Conservation (phyloP, 1,284 basidiomycete genomes). For the Pterula multifida region DNA sequence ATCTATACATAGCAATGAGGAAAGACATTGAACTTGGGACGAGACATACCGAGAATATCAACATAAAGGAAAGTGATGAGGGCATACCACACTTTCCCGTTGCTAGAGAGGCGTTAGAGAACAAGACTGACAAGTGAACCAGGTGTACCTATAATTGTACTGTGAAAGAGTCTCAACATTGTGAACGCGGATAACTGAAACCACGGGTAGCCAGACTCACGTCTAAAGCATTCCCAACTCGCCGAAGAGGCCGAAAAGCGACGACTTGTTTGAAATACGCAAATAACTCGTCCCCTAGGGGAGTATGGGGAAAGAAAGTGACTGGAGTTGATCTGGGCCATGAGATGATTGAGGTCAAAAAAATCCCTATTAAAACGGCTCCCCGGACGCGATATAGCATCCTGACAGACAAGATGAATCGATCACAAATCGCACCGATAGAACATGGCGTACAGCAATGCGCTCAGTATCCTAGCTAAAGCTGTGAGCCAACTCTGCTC, state of each 20-base stretch:
- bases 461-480: background rate
- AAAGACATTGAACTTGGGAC: conserved; percentile 11
- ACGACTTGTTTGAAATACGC: conserved; percentile 85
- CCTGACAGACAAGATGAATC: conserved; percentile 67
- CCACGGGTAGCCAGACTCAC: conserved; percentile 39
- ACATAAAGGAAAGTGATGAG: conserved; percentile 84
- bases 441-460: background rate
- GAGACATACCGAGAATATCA: conserved; percentile 55
- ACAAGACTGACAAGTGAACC: conserved; percentile 6
- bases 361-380: conserved; percentile 74
- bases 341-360: conserved; percentile 78
- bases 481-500: background rate
- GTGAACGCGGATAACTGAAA: too few species aligned
- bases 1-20: conserved; percentile 16
- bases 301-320: conserved; percentile 74
- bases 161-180: background rate
- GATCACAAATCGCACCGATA: conserved; percentile 13
- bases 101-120: conserved; percentile 37
- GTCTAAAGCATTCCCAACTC: conserved; percentile 51
- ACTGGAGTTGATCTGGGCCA: conserved; percentile 78
- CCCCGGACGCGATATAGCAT: conserved; percentile 84
- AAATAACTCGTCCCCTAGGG: conserved; percentile 60
- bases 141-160: background rate
- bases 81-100: conserved; percentile 79
- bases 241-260: conserved; percentile 55